Percentiles rank a stretch among this genome's conserved stretches.
phyloP scores from a whole-genome alignment of 768 basidiomycete species.

The Pholiota molesta region DNA sequence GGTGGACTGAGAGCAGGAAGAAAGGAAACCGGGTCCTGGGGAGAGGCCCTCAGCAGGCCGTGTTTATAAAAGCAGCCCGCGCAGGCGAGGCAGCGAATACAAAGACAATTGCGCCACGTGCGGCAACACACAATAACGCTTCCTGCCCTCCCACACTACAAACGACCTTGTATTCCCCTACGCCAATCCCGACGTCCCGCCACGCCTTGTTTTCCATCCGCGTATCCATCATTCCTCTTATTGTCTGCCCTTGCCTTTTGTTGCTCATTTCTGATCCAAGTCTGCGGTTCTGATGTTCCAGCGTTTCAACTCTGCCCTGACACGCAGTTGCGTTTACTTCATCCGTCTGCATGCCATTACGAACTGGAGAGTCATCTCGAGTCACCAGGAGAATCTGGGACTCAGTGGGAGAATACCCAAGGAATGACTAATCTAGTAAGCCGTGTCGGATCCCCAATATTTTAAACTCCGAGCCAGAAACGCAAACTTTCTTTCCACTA shows the following conservation, averaged over 20 bases:
- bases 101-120: slow-evolving; percentile 19
- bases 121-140: slow-evolving; percentile 23
- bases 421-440: neutral
- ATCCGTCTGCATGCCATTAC: neutral
- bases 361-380: neutral
- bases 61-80: slow-evolving; percentile 16
- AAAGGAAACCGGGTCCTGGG: slow-evolving; percentile 35
- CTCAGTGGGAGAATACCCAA: too few species aligned
- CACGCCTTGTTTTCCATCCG: slow-evolving; percentile 9
- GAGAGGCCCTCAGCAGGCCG: slow-evolving; percentile 5
- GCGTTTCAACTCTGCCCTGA: slow-evolving; percentile 2
- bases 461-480: slow-evolving; percentile 33
- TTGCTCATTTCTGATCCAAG: slow-evolving; percentile 10
- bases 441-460: slow-evolving; percentile 21
- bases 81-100: slow-evolving; percentile 16
- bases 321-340: neutral
- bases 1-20: slow-evolving; percentile 19
- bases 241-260: slow-evolving; percentile 14
- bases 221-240: slow-evolving; percentile 7
- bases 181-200: slow-evolving; percentile 13
- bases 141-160: slow-evolving; percentile 17
- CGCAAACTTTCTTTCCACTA: slow-evolving; percentile 43
- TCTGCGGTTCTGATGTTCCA: slow-evolving; percentile 1
- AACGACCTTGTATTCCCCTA: slow-evolving; percentile 11
- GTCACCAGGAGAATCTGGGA: neutral